These are phyloP conservation scores for Chalaropsis ovoidea DNA, from an alignment of 2,329 filamentous ascomycete genomes.

Conservation along the genomic window DNA sequence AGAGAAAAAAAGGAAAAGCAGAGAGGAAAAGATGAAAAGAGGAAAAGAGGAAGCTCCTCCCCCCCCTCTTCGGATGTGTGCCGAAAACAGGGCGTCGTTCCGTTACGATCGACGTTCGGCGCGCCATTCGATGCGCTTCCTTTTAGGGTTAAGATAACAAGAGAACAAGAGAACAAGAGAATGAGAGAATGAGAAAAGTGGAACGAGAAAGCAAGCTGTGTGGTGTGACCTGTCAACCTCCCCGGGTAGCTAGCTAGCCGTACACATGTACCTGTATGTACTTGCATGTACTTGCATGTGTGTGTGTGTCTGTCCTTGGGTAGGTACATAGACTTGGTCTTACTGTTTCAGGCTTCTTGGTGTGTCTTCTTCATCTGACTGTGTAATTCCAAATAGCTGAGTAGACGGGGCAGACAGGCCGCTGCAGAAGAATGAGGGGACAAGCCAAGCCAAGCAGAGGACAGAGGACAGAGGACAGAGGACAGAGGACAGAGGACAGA, in stretches of 20 bases:
- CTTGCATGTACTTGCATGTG: no score
- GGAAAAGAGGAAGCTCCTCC: neutral
- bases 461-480: no score
- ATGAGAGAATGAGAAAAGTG: neutral
- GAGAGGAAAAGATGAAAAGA: no score
- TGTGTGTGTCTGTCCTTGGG: no score
- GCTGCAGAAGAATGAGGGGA: neutral
- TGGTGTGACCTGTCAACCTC: neutral
- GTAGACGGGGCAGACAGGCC: neutral
- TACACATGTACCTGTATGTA: no score
- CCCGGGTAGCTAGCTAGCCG: no score
- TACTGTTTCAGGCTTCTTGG: no score
- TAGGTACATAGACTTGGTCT: no score
- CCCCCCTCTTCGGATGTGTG: conserved; percentile 8
- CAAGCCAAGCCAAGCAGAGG: no score
- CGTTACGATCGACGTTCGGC: neutral
- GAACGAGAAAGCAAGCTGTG: neutral
- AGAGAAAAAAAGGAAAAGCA: no score
- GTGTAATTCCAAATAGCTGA: conserved; percentile 13
- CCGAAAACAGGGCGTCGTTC: conserved; percentile 6
- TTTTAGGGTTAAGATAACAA: neutral
- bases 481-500: no score
- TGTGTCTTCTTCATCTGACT: neutral
- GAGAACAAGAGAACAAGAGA: neutral
- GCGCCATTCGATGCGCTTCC: neutral